phyloP scores from a whole-genome alignment of 2,329 filamentous ascomycete genomes.

The Exophiala sideris region DNA sequence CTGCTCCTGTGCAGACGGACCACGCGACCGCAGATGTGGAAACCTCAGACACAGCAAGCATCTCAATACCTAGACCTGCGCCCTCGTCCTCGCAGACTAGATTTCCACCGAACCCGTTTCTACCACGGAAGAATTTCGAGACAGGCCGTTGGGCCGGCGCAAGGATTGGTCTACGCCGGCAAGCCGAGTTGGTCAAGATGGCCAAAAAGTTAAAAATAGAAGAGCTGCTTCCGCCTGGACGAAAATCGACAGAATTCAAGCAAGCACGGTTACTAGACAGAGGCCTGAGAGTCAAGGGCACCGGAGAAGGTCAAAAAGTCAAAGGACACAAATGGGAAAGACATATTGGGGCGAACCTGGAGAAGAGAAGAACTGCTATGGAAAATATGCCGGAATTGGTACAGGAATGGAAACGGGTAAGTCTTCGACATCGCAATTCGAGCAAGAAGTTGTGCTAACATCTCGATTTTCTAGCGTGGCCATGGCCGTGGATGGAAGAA shows the following conservation, averaged over 20 bases:
- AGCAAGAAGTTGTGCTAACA: not conserved
- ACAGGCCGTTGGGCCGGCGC: conserved; percentile 84
- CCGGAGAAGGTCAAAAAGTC: conserved; percentile 84
- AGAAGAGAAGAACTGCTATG: conserved; percentile 88
- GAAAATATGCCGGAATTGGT: conserved; percentile 90
- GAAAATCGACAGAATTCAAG: conserved; percentile 67
- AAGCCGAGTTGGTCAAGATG: conserved; percentile 87
- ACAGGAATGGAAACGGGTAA: conserved; percentile 86
- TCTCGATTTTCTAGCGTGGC: conserved; percentile 51
- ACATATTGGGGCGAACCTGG: conserved; percentile 75
- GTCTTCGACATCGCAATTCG: conserved; percentile 31
- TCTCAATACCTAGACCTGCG: conserved; percentile 33
- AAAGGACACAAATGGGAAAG: conserved; percentile 96
- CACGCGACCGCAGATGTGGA: conserved; percentile 39
- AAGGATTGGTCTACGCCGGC: conserved; percentile 75
- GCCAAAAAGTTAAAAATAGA: conserved; percentile 75
- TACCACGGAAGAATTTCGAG: conserved; percentile 69
- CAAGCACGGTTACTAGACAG: conserved; percentile 71
- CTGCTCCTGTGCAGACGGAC: not conserved
- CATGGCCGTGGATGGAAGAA: conserved; percentile 73
- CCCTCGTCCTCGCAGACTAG: conserved; percentile 37
- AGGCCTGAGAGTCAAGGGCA: conserved; percentile 83
- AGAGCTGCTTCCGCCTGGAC: conserved; percentile 71
- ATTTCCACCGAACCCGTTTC: conserved; percentile 73
- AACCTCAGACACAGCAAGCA: conserved; percentile 40